These are phyloP conservation scores for Gynandropsis gynandra DNA, from an alignment of 345 rosid genomes.

Conservation along the genomic window DNA sequence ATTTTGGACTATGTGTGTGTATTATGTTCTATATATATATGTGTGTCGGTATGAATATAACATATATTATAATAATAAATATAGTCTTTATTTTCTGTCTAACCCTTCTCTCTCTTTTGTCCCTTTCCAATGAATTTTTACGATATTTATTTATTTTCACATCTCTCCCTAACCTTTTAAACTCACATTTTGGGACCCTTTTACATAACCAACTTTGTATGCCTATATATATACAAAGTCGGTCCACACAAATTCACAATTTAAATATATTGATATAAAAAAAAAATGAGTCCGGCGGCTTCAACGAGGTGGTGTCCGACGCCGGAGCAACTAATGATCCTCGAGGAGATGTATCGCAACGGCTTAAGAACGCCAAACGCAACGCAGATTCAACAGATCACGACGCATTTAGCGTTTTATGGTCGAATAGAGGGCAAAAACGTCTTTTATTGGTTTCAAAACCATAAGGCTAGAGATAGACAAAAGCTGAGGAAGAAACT, in stretches of 20 bases:
- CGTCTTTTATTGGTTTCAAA: slow-evolving; percentile 95
- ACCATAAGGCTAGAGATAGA: slow-evolving; percentile 93
- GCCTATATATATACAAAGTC: too few relatives aligned
- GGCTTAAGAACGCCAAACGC: slow-evolving; percentile 85
- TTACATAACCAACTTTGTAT: neutral
- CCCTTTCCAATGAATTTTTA: slow-evolving; percentile 27
- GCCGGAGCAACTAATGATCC: slow-evolving; percentile 85
- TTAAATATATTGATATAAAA: slow-evolving; percentile 4
- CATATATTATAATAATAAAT: slow-evolving; percentile 20
- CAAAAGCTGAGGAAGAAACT: slow-evolving; percentile 75
- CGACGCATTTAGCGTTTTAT: slow-evolving; percentile 62
- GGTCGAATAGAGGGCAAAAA: slow-evolving; percentile 92
- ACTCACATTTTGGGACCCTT: slow-evolving; percentile 4
- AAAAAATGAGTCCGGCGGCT: slow-evolving; percentile 52
- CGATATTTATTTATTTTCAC: slow-evolving; percentile 1
- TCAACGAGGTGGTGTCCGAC: slow-evolving; percentile 97
- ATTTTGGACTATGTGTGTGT: too few relatives aligned
- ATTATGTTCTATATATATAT: neutral
- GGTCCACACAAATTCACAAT: too few relatives aligned
- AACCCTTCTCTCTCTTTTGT: slow-evolving; percentile 26
- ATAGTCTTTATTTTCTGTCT: slow-evolving; percentile 31
- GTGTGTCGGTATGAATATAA: slow-evolving; percentile 17
- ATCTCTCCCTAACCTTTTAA: slow-evolving; percentile 15
- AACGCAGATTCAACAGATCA: slow-evolving; percentile 75
- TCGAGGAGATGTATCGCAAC: slow-evolving; percentile 75